Base-by-base conservation (phyloP, 371 early-diverging fungal genomes). In the Actinomucor elegans region DNA sequence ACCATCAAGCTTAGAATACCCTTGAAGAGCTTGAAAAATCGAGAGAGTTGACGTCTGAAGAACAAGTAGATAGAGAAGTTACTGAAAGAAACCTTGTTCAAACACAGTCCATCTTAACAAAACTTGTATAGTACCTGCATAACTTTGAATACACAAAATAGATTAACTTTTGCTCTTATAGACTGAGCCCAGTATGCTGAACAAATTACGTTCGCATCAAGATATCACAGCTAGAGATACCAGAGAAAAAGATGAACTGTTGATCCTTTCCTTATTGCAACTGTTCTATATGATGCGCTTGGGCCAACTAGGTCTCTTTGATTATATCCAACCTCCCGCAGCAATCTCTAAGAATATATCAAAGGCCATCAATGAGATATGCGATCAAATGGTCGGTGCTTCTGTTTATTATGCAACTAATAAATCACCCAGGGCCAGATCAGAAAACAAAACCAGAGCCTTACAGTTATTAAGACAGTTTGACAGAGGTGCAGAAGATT, bases 231-330 rank as follows among this genome's bases (percentile, higher is more conserved):
- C 36, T 15, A 5, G 5, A 28, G 59, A 59, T 11, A 26, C n/a
- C 2, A 35, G 35, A 32, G 17, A 48, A 11, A 56, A 47, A 26
- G 42, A 40, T 4, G 61, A 55, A 36, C 15, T 28, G 5, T 56
- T 68, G 21, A 64, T 55, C 1, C n/a, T 74, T n/a, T 55, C 56
- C 7, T 34, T 70, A 27, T 45, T 74, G 20, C 70, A 70, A 23
- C 61, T 74, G 37, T 64, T 74, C 32, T 74, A 70, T 41, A 35
- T 74, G 5, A 64, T 70, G 4, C 63, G 74, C 28, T 33, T 74
- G 11, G 70, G 64, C 9, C 70, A 70, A 33, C 63, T 65, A 36
- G 74, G 74, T 0, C 57, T 70, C 15, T 70, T 69, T 47, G 49
- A 66, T 12, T 23, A 56, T 4, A 56, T 72, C 15, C 38, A 57